Percentiles rank a stretch among this genome's conserved stretches.
Evolutionary conservation across 2,329 filamentous ascomycete species (phyloP).

Genomic region (Blastomyces emzantsi): DNA sequence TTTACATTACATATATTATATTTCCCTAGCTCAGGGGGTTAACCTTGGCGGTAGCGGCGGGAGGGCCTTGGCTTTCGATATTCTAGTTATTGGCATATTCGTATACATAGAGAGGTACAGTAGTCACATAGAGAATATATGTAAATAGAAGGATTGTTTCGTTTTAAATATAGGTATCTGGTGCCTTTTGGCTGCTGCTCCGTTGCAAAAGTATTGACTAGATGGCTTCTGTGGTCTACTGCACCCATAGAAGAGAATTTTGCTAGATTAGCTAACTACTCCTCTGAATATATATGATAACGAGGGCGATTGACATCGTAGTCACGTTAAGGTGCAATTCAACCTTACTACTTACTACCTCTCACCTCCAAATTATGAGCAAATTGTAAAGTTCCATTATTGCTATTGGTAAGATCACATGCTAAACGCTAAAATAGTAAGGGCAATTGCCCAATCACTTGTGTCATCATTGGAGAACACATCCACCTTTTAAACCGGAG

Average conservation of each 20-base stretch:
- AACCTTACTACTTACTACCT: background rate
- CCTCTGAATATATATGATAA: background rate
- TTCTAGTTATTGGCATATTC: background rate
- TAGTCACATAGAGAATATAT: background rate
- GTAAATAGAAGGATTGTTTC: background rate
- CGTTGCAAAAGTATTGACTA: too few species aligned
- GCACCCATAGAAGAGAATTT: too few species aligned
- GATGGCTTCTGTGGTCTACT: too few species aligned
- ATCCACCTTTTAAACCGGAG: background rate
- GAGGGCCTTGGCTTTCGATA: background rate
- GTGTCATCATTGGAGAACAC: background rate
- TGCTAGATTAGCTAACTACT: too few species aligned
- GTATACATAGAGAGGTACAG: background rate
- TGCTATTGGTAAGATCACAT: constrained; percentile 1
- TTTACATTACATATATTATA: background rate
- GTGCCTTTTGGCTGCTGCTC: background rate
- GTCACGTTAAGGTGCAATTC: background rate
- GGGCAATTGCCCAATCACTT: background rate
- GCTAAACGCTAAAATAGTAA: background rate
- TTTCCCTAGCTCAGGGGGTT: background rate
- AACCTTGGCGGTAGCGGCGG: background rate
- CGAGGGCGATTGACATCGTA: background rate
- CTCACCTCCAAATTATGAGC: background rate
- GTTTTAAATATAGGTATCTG: background rate
- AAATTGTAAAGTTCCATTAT: background rate